phyloP scores from a whole-genome alignment of 2,329 filamentous ascomycete species.

The Teratosphaeria destructans region DNA sequence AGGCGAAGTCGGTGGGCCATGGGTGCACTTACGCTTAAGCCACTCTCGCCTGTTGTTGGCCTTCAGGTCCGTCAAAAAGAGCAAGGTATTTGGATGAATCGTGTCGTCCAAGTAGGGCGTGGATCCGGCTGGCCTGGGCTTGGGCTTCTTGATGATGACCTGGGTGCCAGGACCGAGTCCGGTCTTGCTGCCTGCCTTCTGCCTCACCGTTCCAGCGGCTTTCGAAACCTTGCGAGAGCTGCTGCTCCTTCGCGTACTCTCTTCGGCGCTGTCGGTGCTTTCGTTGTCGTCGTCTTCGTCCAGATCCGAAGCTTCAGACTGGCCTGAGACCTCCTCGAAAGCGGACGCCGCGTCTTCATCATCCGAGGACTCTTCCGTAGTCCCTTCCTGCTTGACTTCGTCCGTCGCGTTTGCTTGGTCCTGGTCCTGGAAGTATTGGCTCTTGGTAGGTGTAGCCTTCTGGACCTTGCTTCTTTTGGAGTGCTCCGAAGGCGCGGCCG shows the following conservation, averaged over 20 bases:
- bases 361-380: slow-evolving; percentile 14
- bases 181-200: slow-evolving; percentile 41
- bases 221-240: slow-evolving; percentile 8
- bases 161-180: slow-evolving; percentile 49
- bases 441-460: slow-evolving; percentile 35
- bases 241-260: slow-evolving; percentile 21
- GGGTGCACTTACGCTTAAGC: slow-evolving; percentile 46
- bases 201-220: slow-evolving; percentile 8
- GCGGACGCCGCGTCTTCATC: background rate
- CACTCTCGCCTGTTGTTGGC: slow-evolving; percentile 53
- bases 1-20: background rate
- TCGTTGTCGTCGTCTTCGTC: slow-evolving; percentile 23
- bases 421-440: slow-evolving; percentile 37
- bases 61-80: slow-evolving; percentile 49
- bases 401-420: slow-evolving; percentile 6
- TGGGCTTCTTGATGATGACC: slow-evolving; percentile 52
- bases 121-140: slow-evolving; percentile 50
- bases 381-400: slow-evolving; percentile 22
- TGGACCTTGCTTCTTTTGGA: slow-evolving; percentile 16
- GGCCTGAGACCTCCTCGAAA: slow-evolving; percentile 4
- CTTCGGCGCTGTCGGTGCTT: slow-evolving; percentile 25
- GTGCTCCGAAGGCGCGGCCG: background rate
- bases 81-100: slow-evolving; percentile 53
- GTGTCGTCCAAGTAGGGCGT: slow-evolving; percentile 46
- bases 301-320: slow-evolving; percentile 23